Percentiles rank a stretch among this genome's conserved stretches.
phyloP scores from a whole-genome alignment of 208 protist species.

The Trypanosoma congolense region DNA sequence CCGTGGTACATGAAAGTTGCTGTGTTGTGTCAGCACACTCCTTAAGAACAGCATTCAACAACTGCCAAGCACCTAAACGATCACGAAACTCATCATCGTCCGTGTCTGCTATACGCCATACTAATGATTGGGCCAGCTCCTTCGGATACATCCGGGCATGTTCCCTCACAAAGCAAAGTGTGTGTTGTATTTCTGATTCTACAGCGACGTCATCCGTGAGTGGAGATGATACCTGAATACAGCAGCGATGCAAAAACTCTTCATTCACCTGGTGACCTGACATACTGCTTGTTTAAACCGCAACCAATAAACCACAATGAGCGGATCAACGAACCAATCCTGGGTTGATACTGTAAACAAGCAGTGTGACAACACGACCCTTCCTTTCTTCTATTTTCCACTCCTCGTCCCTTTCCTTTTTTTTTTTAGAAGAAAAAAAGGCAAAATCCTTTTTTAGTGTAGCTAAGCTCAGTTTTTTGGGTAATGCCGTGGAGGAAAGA shows the following conservation, averaged over 20 bases:
- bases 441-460: too few species aligned
- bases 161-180: constrained; percentile 52
- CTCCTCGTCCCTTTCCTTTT: too few species aligned
- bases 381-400: too few species aligned
- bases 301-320: too few species aligned
- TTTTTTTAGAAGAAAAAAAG: too few species aligned
- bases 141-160: constrained; percentile 52
- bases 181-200: constrained; percentile 50
- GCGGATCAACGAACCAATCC: too few species aligned
- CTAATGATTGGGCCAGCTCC: constrained; percentile 70
- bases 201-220: constrained; percentile 39
- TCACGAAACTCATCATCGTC: constrained; percentile 38
- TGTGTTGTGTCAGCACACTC: constrained; percentile 53
- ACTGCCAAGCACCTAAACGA: constrained; percentile 64
- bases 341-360: too few species aligned
- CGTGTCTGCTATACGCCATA: constrained; percentile 81
- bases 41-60: constrained; percentile 59
- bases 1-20: constrained; percentile 41
- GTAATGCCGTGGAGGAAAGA: too few species aligned
- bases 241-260: constrained; percentile 75
- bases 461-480: too few species aligned
- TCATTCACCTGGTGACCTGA: constrained; percentile 32
- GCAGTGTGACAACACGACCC: too few species aligned
- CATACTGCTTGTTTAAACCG: too few species aligned
- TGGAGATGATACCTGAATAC: constrained; percentile 73